Base-by-base conservation (phyloP, 345 rosid species). In the Salix brachista region DNA sequence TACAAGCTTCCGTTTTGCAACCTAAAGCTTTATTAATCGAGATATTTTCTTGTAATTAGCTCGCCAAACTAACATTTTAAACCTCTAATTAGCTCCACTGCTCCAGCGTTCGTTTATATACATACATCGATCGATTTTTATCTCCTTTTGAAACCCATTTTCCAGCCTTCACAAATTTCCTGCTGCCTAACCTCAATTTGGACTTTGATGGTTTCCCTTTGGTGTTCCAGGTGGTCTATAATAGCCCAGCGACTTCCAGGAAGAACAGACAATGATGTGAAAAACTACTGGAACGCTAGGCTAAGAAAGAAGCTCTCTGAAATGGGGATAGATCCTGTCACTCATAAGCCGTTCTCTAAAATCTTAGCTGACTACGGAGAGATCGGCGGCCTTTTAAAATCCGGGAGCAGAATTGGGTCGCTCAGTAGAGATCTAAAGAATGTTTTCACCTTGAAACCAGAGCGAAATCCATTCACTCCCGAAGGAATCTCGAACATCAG, bases 191-290 rank as follows among this genome's bases (percentile, higher is more conserved):
- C 21, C 56, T 50, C 56, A 50, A 50, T 19, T n/a, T n/a, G n/a
- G 21, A 50, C 19, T 6, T 50, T 34, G 37, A 23, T 61, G 37
- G 72, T 30, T 60, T n/a, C 30, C 6, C 21, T 54, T 12, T 42
- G 4, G 37, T 74, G 56, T 50, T 67, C n/a, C 81, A 93, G 99
- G 87, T 93, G 98, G 98, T 83, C 94, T 32, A 86, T 96, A 67
- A 93, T 93, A 76, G 99, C 99, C 66, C 97, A 92, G 73, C 98
- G 89, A 23, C 87, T 96, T 18, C 96, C 97, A 3, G 99, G 98
- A 23, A 89, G 97, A 85, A 93, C 96, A 41, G 98, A 93, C 80
- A 93, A 93, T 64, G 98, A 96, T 78, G 97, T 96, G 75, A 96
- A 96, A 69, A 96, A 92, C 78, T 86, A 90, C 84, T 92, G 99